phyloP scores from a whole-genome alignment of 345 rosid species.

The Heritiera fomes region DNA sequence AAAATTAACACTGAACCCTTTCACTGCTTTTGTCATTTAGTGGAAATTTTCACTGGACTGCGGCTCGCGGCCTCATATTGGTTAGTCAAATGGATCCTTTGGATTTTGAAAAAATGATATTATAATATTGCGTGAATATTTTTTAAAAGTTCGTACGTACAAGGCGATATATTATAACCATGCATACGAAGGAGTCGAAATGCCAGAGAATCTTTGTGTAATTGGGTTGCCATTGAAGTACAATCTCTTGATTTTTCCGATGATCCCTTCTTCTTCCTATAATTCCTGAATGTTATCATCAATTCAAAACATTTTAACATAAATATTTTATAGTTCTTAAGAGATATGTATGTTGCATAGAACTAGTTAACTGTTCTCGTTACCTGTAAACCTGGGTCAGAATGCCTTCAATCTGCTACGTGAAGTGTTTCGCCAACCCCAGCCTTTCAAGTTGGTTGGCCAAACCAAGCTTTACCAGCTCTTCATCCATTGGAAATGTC shows the following conservation, averaged over 20 bases:
- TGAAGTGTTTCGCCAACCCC: slow-evolving; percentile 56
- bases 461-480: slow-evolving; percentile 48
- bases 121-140: too few relatives aligned
- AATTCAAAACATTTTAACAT: too few relatives aligned
- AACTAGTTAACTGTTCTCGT: too few relatives aligned
- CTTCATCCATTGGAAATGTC: slow-evolving; percentile 50
- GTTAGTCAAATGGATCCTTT: too few relatives aligned
- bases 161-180: slow-evolving; percentile 49
- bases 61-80: too few relatives aligned
- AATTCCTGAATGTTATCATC: slow-evolving; percentile 26
- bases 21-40: too few relatives aligned
- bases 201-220: slow-evolving; percentile 59
- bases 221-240: slow-evolving; percentile 16
- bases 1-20: too few relatives aligned
- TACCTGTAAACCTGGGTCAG: slow-evolving; percentile 48
- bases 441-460: slow-evolving; percentile 45
- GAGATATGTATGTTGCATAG: too few relatives aligned
- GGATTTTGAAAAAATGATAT: too few relatives aligned
- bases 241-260: not conserved
- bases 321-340: too few relatives aligned
- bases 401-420: slow-evolving; percentile 39
- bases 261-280: slow-evolving; percentile 18
- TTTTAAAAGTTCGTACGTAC: slow-evolving; percentile 25
- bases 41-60: too few relatives aligned
- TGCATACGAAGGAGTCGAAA: slow-evolving; percentile 52